Base-by-base conservation (phyloP, 306 rosid genomes). In the Prunus fruticosa region DNA sequence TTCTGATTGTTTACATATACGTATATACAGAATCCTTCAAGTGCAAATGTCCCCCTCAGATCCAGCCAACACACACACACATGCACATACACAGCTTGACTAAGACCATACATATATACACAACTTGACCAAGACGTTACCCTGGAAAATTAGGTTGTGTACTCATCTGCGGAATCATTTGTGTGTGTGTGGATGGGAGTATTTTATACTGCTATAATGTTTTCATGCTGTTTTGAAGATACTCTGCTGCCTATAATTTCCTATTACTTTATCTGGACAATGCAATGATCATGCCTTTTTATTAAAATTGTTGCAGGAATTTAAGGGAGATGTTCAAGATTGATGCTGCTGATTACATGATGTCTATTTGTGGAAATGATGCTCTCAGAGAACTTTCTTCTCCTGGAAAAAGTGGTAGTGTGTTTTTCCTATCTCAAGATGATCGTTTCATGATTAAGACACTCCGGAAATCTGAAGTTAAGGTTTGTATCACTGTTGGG, bases 321-420 rank as follows among this genome's bases (percentile, higher is more conserved):
- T 84, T 96, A 78, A 91, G 98, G 88, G 99, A 96, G 80, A 80
- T 96, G 93, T 96, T 96, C 88, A 96, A 89, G 89, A 96, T 96
- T 78, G 99, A 96, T 87, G 91, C 99, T 76, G 99, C 99, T 27
- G 97, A 92, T 85, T 96, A 96, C 85, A 96, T 96, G 99, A 96
- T 96, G 97, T 92, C 99, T 76, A 92, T 96, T 77, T 96, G 99
- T 69, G 99, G 99, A 79, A 96, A 92, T 86, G 99, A 96, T 84
- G 90, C 99, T 75, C 89, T 96, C 34, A 89, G 99, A 82, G 98
- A 96, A 80, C 91, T 96, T 64, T 92, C 98, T 84, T 92, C 98
- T 81, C 98, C 99, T 43, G 99, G 99, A 81, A 95, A 95, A 87
- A 95, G 99, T 83, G 99, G 99, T 13, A 95, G 99, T 62, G 97